Percentiles rank a stretch among this genome's conserved stretches.
These are phyloP conservation scores for Rhodomyrtus tomentosa DNA, from an alignment of 345 rosid species.

Conservation along the genomic window DNA sequence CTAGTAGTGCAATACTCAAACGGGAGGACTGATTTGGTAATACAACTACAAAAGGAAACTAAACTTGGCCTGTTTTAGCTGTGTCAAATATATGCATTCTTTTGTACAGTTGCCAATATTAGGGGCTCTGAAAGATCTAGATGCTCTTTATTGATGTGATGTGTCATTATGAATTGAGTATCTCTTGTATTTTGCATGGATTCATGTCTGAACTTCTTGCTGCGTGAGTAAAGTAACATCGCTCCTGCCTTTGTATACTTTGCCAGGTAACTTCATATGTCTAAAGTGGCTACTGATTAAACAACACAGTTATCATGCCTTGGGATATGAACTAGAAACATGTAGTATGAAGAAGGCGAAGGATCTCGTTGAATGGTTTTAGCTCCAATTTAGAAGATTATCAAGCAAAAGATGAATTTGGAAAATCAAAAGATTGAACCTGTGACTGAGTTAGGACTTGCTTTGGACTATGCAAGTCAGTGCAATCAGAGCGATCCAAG, in stretches of 20 bases:
- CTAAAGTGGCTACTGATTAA: neutral
- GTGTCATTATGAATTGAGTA: neutral
- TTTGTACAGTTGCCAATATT: neutral
- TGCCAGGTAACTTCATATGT: neutral
- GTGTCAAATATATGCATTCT: neutral
- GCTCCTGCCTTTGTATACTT: neutral
- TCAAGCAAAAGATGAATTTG: slow-evolving; percentile 33
- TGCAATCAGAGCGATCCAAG: slow-evolving; percentile 32
- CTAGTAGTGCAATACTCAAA: neutral
- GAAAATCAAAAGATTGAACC: slow-evolving; percentile 38
- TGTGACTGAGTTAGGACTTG: slow-evolving; percentile 25
- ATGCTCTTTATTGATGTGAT: neutral
- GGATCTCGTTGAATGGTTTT: slow-evolving; percentile 4
- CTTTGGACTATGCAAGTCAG: slow-evolving; percentile 23
- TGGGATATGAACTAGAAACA: neutral
- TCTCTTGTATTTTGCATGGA: neutral
- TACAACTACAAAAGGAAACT: neutral
- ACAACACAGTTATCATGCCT: neutral
- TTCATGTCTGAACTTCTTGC: neutral
- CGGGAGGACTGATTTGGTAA: neutral
- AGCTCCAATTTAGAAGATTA: slow-evolving; percentile 7
- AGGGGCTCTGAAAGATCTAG: neutral
- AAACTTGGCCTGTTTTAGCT: neutral
- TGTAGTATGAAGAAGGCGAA: neutral
- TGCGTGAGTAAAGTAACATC: neutral